These are phyloP conservation scores for Tephrocybe sp. DNA, from an alignment of 768 basidiomycete genomes.

Conservation along the genomic window DNA sequence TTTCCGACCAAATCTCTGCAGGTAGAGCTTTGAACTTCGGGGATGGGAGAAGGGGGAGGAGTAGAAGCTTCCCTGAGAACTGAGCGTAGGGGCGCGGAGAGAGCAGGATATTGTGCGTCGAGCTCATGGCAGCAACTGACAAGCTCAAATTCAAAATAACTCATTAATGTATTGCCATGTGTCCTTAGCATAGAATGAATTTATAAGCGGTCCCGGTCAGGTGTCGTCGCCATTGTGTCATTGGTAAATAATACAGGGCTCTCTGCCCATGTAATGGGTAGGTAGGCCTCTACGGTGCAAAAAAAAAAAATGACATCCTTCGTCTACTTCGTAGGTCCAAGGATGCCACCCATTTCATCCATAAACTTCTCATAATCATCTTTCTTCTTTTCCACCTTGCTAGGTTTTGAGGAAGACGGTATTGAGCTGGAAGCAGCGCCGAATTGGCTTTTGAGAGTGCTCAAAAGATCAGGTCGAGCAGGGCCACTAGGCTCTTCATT, in stretches of 20 bases:
- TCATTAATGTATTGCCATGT: too few species aligned
- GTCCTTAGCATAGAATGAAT: too few species aligned
- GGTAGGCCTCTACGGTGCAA: too few species aligned
- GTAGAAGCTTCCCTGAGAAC: conserved; percentile 53
- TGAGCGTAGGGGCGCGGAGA: conserved; percentile 66
- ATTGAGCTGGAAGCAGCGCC: conserved; percentile 34
- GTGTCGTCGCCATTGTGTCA: too few species aligned
- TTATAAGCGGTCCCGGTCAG: too few species aligned
- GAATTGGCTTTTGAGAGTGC: conserved; percentile 58
- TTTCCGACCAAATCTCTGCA: conserved; percentile 65
- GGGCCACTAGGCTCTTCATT: conserved; percentile 25
- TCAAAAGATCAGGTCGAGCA: conserved; percentile 65
- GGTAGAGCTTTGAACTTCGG: conserved; percentile 57
- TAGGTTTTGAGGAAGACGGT: conserved; percentile 20
- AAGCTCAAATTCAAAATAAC: too few species aligned
- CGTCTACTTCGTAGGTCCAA: conserved; percentile 31
- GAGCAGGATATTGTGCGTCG: conserved; percentile 44
- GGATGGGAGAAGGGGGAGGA: conserved; percentile 67
- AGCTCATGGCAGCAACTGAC: conserved; percentile 25
- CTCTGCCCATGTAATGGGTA: too few species aligned
- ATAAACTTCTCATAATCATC: conserved; percentile 78
- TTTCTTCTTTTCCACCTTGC: conserved; percentile 37
- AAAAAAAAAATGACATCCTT: too few species aligned
- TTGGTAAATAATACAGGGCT: too few species aligned
- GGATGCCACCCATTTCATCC: conserved; percentile 71